Conservation (phyloP, 1,139 yeast genomes). For the Yamadazyma triangularis region DNA sequence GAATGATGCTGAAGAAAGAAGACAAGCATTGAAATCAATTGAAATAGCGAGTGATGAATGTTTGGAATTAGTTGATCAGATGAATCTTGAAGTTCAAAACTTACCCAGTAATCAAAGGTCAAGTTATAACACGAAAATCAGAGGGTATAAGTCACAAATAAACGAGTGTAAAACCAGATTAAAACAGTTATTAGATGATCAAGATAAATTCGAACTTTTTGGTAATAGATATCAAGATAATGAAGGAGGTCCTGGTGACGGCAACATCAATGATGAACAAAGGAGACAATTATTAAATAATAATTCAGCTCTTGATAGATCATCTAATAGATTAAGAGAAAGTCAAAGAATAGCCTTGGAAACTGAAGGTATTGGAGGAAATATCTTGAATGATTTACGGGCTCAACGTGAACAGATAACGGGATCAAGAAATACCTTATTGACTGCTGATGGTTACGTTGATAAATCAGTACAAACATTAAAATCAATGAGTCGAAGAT, state of each 20-base stretch:
- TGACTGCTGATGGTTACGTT: slow-evolving; percentile 90
- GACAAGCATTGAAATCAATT: slow-evolving; percentile 50
- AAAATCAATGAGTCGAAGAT: slow-evolving; percentile 86
- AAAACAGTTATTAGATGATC: slow-evolving; percentile 51
- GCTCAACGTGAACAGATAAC: slow-evolving; percentile 91
- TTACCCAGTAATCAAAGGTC: slow-evolving; percentile 70
- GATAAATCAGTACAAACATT: slow-evolving; percentile 85
- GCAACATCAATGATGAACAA: slow-evolving; percentile 54
- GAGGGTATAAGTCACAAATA: slow-evolving; percentile 61
- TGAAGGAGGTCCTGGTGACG: slow-evolving; percentile 13
- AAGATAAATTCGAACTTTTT: slow-evolving; percentile 63
- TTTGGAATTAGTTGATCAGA: slow-evolving; percentile 73
- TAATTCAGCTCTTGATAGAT: slow-evolving; percentile 76
- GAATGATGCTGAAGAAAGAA: slow-evolving; percentile 43
- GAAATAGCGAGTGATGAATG: slow-evolving; percentile 62
- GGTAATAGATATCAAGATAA: slow-evolving; percentile 47
- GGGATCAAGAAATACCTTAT: slow-evolving; percentile 77
- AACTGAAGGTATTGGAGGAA: slow-evolving; percentile 89
- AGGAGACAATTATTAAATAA: slow-evolving; percentile 77
- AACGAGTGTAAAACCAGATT: slow-evolving; percentile 54
- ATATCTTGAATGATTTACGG: slow-evolving; percentile 80
- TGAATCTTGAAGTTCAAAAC: slow-evolving; percentile 76
- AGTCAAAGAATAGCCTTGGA: slow-evolving; percentile 90
- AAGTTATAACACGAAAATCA: slow-evolving; percentile 62
- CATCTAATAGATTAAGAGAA: slow-evolving; percentile 79